A percentile compares a stretch with the other conserved stretches of the same genome.
These are phyloP conservation scores for Leccinum angustisporum DNA, from an alignment of 1,284 basidiomycete species.

Conservation along the genomic window DNA sequence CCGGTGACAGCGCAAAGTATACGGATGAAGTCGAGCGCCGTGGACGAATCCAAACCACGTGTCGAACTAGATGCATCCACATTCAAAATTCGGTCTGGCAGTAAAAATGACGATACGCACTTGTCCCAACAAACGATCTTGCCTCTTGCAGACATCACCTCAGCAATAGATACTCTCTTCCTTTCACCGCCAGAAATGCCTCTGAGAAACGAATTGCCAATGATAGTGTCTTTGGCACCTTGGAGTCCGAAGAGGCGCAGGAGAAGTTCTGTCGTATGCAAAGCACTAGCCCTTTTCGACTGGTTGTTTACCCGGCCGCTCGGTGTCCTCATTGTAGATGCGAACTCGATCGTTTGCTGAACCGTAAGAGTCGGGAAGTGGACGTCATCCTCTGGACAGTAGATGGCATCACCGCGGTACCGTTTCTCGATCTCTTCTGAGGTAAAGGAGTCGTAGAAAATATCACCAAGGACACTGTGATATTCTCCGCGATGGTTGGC, in stretches of 20 bases:
- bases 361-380: constrained; percentile 78
- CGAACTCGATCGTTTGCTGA: constrained; percentile 59
- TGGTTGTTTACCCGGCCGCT: constrained; percentile 13
- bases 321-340: constrained; percentile 59
- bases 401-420: constrained; percentile 66
- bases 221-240: constrained; percentile 55
- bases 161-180: constrained; percentile 65
- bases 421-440: constrained; percentile 48
- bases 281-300: constrained; percentile 34
- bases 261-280: constrained; percentile 50
- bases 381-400: constrained; percentile 68
- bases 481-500: constrained; percentile 66
- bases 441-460: constrained; percentile 66
- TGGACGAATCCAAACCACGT: constrained; percentile 70
- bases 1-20: constrained; percentile 61
- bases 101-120: constrained; percentile 10
- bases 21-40: constrained; percentile 63
- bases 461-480: constrained; percentile 56
- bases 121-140: constrained; percentile 56
- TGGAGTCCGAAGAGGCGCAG: constrained; percentile 70
- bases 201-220: constrained; percentile 72
- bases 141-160: constrained; percentile 45
- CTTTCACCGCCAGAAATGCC: constrained; percentile 82
- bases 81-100: background rate
- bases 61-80: constrained; percentile 44